Evolutionary conservation across 257 asterid genomes (phyloP), one percentile per base, ranked within the genome.

Genomic region (Solanum etuberosum): DNA sequence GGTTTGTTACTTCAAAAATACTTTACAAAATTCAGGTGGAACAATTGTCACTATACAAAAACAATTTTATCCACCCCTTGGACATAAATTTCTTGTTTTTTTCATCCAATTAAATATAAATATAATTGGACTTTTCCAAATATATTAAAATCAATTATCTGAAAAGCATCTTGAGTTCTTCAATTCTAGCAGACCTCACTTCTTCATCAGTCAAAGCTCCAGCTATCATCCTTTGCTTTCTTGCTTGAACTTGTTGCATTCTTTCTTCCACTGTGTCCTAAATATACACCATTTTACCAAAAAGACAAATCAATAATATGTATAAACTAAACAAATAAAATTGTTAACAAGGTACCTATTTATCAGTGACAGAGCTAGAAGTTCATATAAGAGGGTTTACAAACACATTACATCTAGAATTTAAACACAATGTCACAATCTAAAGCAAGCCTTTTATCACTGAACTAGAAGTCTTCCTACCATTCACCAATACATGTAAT

Each of bases 181-280:
- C 98, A 2, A 96, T 77, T 86, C 98, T 90, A 11, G 95, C 92
- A 1, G 95, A 92, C 68, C 98, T 93, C 88, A 96, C 96, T 87
- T 96, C 98, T 76, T 94, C 98, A 23, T 94, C 98, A 35, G 98
- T 94, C 6, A 96, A 83, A 2, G 98, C 98, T 73, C 98, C 98
- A 10, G 96, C 94, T 14, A 94, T 94, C 98, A 94, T 91, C 57
- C 94, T 90, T 80, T 94, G 97, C 90, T 96, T 94, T 86, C 93
- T 89, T 38, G 94, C 94, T 90, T 94, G 99, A 13, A 96, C 98
- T 89, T 93, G 96, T 40, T 94, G 98, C 92, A 96, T 11, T 16
- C 98, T 88, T 88, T 94, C 96, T 73, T 94, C 98, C 40, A 96
- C 96, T 0, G 98, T 94, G 14, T 92, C 95, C 98, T 95, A 31